phyloP scores from a whole-genome alignment of 305 asterid genomes.

The Andrographis paniculata region DNA sequence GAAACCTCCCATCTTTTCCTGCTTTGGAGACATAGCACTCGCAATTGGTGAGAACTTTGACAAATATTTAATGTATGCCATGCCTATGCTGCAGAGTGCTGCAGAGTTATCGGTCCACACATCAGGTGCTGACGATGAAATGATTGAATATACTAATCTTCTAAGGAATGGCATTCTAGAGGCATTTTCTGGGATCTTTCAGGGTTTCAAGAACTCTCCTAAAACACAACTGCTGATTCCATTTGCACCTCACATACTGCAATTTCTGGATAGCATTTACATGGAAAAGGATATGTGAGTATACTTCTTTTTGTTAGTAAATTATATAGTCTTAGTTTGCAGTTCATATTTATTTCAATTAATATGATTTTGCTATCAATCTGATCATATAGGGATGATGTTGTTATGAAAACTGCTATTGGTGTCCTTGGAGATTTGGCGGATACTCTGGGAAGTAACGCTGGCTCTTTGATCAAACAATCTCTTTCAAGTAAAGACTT shows the following conservation, averaged over 20 bases:
- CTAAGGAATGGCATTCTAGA: conserved; percentile 78
- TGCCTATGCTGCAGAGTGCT: conserved; percentile 97
- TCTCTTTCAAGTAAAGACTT: conserved; percentile 81
- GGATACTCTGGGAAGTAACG: conserved; percentile 89
- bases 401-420: conserved; percentile 90
- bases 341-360: conserved; percentile 9
- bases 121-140: conserved; percentile 70
- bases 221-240: conserved; percentile 80
- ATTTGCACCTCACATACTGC: conserved; percentile 74
- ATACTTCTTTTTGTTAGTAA: neutral
- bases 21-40: conserved; percentile 87
- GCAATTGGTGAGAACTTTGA: conserved; percentile 84
- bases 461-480: conserved; percentile 75
- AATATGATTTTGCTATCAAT: conserved; percentile 2
- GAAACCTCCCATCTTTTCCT: conserved; percentile 91
- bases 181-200: conserved; percentile 90
- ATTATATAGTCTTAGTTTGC: neutral
- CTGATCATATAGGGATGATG: conserved; percentile 66
- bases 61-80: conserved; percentile 79
- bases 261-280: conserved; percentile 82
- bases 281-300: conserved; percentile 89
- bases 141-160: conserved; percentile 73
- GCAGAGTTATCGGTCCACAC: conserved; percentile 79
- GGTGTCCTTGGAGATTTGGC: conserved; percentile 96
- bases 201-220: conserved; percentile 89